phyloP scores from a whole-genome alignment of 768 basidiomycete species.

The Boletellus sp. region DNA sequence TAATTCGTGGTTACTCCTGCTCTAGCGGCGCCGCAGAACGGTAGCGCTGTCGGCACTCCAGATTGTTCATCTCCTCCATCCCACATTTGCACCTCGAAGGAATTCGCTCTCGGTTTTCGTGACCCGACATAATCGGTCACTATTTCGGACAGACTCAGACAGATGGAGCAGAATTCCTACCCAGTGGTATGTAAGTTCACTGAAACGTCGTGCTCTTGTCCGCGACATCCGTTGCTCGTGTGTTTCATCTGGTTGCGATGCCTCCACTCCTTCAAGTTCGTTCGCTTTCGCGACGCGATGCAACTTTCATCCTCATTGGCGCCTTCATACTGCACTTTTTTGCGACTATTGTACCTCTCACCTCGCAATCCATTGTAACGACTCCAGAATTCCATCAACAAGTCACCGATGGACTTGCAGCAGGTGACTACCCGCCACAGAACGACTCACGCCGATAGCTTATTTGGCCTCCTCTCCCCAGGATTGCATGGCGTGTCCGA shows the following conservation, averaged over 20 bases:
- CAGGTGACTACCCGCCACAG: neutral
- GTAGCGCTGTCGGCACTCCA: too few species aligned
- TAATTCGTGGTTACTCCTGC: too few species aligned
- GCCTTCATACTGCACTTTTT: conserved; percentile 55
- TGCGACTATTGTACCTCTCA: conserved; percentile 37
- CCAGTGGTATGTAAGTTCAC: neutral
- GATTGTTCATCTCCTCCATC: too few species aligned
- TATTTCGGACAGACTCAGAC: too few species aligned
- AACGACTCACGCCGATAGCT: neutral
- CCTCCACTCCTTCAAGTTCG: conserved; percentile 38
- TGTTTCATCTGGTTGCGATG: conserved; percentile 21
- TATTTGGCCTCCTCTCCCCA: too few species aligned
- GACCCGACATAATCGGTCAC: too few species aligned
- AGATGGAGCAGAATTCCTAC: too few species aligned
- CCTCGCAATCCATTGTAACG: conserved; percentile 31
- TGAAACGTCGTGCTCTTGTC: neutral
- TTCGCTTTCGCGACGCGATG: conserved; percentile 52
- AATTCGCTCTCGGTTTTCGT: too few species aligned
- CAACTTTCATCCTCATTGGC: conserved; percentile 57
- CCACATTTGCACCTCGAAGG: too few species aligned
- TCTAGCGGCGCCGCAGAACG: too few species aligned
- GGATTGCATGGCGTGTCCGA: neutral
- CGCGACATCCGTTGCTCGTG: neutral
- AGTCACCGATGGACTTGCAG: neutral
- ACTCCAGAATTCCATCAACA: conserved; percentile 19